phyloP scores from a whole-genome alignment of 106 monocot genomes.

The Dioscorea alata region DNA sequence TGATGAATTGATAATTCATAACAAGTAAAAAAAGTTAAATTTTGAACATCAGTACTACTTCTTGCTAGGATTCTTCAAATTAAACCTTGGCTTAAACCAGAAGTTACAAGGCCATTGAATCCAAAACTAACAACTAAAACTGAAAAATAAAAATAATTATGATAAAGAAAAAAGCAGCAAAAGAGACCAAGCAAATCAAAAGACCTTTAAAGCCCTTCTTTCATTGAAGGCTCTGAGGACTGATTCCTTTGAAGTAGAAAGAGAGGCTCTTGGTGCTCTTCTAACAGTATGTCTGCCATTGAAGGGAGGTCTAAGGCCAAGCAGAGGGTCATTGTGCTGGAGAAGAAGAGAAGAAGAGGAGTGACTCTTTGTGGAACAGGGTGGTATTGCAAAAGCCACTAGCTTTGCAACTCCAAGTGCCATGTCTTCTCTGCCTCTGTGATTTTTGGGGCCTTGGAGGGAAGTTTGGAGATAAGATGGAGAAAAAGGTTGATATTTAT shows the following conservation, averaged over 20 bases:
- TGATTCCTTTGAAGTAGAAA: slow-evolving; percentile 18
- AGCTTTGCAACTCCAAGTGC: slow-evolving; percentile 11
- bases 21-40: neutral
- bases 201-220: slow-evolving; percentile 42
- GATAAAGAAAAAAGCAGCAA: neutral
- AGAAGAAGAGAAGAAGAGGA: neutral
- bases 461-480: too few species aligned
- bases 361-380: neutral
- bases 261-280: slow-evolving; percentile 6
- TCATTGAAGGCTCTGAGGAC: slow-evolving; percentile 37
- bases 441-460: too few species aligned
- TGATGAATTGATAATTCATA: too few species aligned
- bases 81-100: neutral
- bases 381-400: slow-evolving; percentile 15
- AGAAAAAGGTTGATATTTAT: too few species aligned
- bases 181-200: neutral
- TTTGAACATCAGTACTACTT: neutral
- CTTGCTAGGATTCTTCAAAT: neutral
- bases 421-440: slow-evolving; percentile 10
- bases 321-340: neutral
- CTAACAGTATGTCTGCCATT: neutral
- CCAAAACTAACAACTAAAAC: neutral
- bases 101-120: neutral
- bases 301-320: neutral
- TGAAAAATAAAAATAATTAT: neutral